Percentiles rank a stretch among this genome's conserved stretches.
These are phyloP conservation scores for Leishmania mexicana DNA, from an alignment of 208 protist species.

Conservation along the genomic window DNA sequence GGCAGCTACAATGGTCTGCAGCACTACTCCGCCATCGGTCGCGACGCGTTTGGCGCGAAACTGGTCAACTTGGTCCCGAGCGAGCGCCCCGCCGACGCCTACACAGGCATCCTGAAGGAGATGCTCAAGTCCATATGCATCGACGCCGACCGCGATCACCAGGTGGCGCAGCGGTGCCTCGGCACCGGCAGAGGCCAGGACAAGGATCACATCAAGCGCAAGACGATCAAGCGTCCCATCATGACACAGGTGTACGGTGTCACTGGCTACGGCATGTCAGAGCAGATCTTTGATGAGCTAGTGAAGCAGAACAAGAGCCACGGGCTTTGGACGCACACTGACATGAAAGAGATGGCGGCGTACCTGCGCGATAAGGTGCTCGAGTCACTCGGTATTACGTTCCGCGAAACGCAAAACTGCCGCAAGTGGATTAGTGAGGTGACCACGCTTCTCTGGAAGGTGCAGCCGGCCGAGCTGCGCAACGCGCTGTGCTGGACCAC, in stretches of 20 bases:
- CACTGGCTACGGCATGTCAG: constrained; percentile 96
- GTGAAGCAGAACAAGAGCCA: constrained; percentile 92
- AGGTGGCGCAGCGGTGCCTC: constrained; percentile 85
- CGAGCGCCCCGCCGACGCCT: constrained; percentile 95
- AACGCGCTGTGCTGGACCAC: constrained; percentile 95
- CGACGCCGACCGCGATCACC: constrained; percentile 82
- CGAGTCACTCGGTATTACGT: constrained; percentile 88
- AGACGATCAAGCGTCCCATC: constrained; percentile 99
- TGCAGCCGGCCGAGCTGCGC: constrained; percentile 81
- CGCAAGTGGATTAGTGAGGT: constrained; percentile 86
- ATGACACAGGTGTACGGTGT: constrained; percentile 99
- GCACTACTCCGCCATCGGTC: constrained; percentile 98
- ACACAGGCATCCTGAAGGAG: constrained; percentile 95
- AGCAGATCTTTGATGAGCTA: constrained; percentile 95
- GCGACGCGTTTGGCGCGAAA: constrained; percentile 95
- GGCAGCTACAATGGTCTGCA: constrained; percentile 98
- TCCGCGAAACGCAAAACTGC: constrained; percentile 89
- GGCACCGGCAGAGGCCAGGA: constrained; percentile 87
- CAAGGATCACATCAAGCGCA: constrained; percentile 93
- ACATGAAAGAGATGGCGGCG: constrained; percentile 90
- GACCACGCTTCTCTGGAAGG: constrained; percentile 69
- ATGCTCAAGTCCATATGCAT: constrained; percentile 88
- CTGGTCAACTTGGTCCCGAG: constrained; percentile 96
- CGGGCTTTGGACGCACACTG: constrained; percentile 86
- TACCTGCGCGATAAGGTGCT: constrained; percentile 92